These are phyloP conservation scores for Neonectria faginata DNA, from an alignment of 2,329 filamentous ascomycete species.

Conservation along the genomic window DNA sequence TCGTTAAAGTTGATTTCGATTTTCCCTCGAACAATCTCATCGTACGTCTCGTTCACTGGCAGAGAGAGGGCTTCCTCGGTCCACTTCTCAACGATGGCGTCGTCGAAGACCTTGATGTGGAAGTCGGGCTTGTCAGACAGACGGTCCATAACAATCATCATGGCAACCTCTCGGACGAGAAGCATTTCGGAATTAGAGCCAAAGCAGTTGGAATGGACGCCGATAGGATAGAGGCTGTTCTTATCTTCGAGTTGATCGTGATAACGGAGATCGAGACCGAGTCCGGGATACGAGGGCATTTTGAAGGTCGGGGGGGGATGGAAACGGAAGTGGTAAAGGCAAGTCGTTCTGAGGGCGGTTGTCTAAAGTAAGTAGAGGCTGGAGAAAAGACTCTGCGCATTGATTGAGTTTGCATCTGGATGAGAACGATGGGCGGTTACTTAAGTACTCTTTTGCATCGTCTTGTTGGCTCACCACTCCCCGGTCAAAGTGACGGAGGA, in stretches of 20 bases:
- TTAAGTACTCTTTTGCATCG: neutral
- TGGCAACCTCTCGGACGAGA: slow-evolving; percentile 44
- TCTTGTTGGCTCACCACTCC: neutral
- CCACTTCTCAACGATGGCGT: slow-evolving; percentile 27
- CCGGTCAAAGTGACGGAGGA: neutral
- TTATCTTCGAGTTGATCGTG: no score
- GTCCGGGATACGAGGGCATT: slow-evolving; percentile 20
- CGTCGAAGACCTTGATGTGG: slow-evolving; percentile 44
- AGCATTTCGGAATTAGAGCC: slow-evolving; percentile 27
- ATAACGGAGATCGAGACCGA: slow-evolving; percentile 17
- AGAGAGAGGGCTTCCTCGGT: slow-evolving; percentile 31
- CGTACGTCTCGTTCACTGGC: slow-evolving; percentile 2
- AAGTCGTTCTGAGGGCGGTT: no score
- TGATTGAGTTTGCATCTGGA: no score
- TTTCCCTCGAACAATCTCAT: slow-evolving; percentile 17
- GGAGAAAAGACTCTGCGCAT: no score
- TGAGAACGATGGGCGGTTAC: no score
- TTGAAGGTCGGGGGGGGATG: no score
- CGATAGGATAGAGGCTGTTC: slow-evolving; percentile 16
- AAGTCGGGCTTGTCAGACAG: slow-evolving; percentile 47
- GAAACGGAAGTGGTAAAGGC: no score
- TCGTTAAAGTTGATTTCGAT: no score
- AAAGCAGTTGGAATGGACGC: slow-evolving; percentile 10
- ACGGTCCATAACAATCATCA: slow-evolving; percentile 46
- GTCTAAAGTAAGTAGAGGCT: no score